Percentiles rank a stretch among this genome's conserved stretches.
Evolutionary conservation across 1,284 basidiomycete genomes (phyloP).

Genomic region (Vanrija sp.): DNA sequence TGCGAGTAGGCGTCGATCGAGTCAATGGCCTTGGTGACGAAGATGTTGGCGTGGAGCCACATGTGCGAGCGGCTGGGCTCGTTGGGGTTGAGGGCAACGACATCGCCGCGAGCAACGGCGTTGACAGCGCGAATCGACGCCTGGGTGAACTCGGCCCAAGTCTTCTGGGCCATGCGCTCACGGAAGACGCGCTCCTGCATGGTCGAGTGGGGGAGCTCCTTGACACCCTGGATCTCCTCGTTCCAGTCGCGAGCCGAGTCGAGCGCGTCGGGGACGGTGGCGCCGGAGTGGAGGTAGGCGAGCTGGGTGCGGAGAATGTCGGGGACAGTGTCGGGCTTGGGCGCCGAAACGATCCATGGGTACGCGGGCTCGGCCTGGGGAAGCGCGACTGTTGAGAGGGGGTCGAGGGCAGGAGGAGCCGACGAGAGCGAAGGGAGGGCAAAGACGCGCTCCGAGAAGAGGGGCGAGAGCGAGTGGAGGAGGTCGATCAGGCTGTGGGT

Average conservation of each 20-base stretch:
- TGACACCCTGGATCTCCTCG: constrained; percentile 57
- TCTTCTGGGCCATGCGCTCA: constrained; percentile 55
- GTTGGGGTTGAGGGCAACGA: constrained; percentile 57
- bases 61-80: constrained; percentile 55
- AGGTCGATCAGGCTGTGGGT: constrained; percentile 55
- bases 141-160: constrained; percentile 55
- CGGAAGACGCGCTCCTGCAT: constrained; percentile 55
- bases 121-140: constrained; percentile 54
- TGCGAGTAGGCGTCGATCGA: constrained; percentile 55
- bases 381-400: constrained; percentile 52
- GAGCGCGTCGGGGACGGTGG: constrained; percentile 52
- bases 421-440: constrained; percentile 37
- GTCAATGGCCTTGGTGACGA: constrained; percentile 57
- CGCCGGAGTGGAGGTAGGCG: constrained; percentile 56
- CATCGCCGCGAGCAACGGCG: constrained; percentile 53
- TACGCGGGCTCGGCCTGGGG: constrained; percentile 55
- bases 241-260: constrained; percentile 59
- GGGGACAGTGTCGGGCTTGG: constrained; percentile 45
- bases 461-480: constrained; percentile 51
- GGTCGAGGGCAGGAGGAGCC: constrained; percentile 37
- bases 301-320: constrained; percentile 56
- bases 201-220: constrained; percentile 53
- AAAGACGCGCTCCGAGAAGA: constrained; percentile 47
- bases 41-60: constrained; percentile 57
- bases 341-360: constrained; percentile 52